Conservation (phyloP, 495 filamentous ascomycete species). For the Neurospora africana region DNA sequence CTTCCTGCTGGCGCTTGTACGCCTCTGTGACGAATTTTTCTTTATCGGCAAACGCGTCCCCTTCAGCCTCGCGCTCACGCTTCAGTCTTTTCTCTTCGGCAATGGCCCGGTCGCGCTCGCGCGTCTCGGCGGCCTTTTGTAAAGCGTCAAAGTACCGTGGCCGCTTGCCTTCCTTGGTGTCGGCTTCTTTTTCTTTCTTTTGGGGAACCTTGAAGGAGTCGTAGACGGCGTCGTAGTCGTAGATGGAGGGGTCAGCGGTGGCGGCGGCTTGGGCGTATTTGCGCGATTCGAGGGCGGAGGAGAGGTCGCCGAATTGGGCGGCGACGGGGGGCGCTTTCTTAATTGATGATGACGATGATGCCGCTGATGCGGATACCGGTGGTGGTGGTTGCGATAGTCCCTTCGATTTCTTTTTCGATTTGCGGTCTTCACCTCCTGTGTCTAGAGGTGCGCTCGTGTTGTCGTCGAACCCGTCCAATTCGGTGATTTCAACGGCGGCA, state of each 20-base stretch:
- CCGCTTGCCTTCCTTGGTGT: conserved; percentile 33
- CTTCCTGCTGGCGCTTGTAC: conserved; percentile 87
- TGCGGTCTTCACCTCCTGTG: not conserved
- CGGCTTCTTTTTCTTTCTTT: conserved; percentile 27
- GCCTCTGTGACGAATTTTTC: conserved; percentile 96
- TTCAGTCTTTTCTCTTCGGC: conserved; percentile 81
- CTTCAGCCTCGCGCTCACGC: conserved; percentile 83
- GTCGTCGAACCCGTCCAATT: conserved; percentile 10
- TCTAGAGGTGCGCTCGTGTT: not conserved
- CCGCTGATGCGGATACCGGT: conserved; percentile 1
- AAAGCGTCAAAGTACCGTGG: conserved; percentile 81
- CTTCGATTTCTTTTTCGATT: conserved; percentile 7
- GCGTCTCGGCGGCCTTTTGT: conserved; percentile 67
- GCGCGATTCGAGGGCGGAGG: conserved; percentile 41
- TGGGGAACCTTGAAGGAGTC: conserved; percentile 48
- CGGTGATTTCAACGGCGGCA: conserved; percentile 12
- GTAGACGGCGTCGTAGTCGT: conserved; percentile 67
- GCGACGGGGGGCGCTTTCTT: not conserved
- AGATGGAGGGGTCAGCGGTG: conserved; percentile 54
- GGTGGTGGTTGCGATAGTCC: conserved; percentile 27
- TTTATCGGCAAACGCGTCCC: conserved; percentile 88
- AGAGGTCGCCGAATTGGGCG: conserved; percentile 41
- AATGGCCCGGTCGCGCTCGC: conserved; percentile 79
- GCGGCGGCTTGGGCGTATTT: conserved; percentile 48
- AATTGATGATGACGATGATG: not conserved